Evolutionary conservation across 495 filamentous ascomycete species (phyloP).

Genomic region (Schizothecium vesticola): DNA sequence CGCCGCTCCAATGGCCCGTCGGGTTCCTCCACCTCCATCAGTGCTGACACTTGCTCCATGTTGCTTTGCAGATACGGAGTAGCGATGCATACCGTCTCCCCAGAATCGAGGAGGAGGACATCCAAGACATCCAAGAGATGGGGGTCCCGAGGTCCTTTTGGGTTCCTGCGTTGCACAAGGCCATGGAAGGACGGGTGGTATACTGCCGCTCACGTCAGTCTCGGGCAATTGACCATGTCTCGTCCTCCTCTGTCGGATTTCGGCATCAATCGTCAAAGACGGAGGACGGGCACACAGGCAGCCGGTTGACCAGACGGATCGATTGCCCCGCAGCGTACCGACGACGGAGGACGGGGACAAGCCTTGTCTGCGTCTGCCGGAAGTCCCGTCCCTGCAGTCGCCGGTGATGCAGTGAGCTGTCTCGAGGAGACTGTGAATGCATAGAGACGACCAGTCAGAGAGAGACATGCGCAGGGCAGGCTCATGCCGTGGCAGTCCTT

Average conservation of each 20-base stretch:
- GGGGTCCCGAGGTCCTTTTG: neutral
- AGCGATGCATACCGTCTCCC: neutral
- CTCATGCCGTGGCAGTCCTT: neutral
- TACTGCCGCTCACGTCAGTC: neutral
- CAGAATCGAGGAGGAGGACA: neutral
- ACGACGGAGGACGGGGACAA: neutral
- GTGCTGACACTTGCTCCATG: neutral
- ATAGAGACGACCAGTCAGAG: slow-evolving; percentile 3
- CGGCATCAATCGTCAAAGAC: neutral
- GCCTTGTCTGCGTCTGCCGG: slow-evolving; percentile 1
- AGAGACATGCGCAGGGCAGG: too few species aligned
- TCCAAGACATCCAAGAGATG: too few species aligned
- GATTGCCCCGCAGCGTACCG: neutral
- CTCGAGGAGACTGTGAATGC: neutral
- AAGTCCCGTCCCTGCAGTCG: neutral
- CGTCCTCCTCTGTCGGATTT: neutral
- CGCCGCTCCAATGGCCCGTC: neutral
- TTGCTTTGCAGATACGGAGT: neutral
- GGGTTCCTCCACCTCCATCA: neutral
- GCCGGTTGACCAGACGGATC: neutral
- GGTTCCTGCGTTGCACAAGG: neutral
- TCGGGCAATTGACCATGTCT: neutral
- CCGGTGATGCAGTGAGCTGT: neutral
- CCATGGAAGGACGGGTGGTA: neutral
- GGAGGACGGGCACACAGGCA: neutral